Evolutionary conservation across 495 filamentous ascomycete species (phyloP).

Genomic region (Aspergillus saccharolyticus): DNA sequence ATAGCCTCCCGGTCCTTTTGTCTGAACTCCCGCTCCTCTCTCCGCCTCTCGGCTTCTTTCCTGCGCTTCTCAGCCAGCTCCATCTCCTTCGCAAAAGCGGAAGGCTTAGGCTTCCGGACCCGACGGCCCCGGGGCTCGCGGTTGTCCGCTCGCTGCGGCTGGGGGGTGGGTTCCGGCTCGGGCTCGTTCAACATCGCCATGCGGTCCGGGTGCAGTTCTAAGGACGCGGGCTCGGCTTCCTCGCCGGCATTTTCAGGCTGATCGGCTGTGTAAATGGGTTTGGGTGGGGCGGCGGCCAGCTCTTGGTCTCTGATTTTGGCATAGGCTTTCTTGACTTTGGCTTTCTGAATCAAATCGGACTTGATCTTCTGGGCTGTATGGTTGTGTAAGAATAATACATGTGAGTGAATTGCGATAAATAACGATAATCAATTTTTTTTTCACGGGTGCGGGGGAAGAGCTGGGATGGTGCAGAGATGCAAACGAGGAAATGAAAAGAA

Average conservation of each 20-base stretch:
- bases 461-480: not conserved
- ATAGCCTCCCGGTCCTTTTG: constrained; percentile 63
- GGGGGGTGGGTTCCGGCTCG: constrained; percentile 21
- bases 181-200: constrained; percentile 58
- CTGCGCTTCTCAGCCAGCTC: constrained; percentile 62
- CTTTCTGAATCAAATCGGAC: constrained; percentile 80
- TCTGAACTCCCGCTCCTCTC: constrained; percentile 51
- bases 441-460: too few species aligned
- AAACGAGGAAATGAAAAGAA: not conserved
- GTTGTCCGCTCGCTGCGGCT: constrained; percentile 14
- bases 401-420: constrained; percentile 10
- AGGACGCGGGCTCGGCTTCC: constrained; percentile 28
- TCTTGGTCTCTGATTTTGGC: constrained; percentile 74
- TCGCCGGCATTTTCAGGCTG: constrained; percentile 22
- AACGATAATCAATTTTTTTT: too few species aligned
- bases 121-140: constrained; percentile 20
- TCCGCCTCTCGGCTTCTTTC: constrained; percentile 58
- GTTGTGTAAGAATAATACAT: too few species aligned
- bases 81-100: constrained; percentile 72
- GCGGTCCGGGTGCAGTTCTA: constrained; percentile 68
- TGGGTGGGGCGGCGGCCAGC: constrained; percentile 27
- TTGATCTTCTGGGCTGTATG: constrained; percentile 87
- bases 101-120: constrained; percentile 49
- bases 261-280: constrained; percentile 29
- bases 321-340: constrained; percentile 90